phyloP scores from a whole-genome alignment of 352 stramenopile genomes.

The Globisporangium cystogenes region DNA sequence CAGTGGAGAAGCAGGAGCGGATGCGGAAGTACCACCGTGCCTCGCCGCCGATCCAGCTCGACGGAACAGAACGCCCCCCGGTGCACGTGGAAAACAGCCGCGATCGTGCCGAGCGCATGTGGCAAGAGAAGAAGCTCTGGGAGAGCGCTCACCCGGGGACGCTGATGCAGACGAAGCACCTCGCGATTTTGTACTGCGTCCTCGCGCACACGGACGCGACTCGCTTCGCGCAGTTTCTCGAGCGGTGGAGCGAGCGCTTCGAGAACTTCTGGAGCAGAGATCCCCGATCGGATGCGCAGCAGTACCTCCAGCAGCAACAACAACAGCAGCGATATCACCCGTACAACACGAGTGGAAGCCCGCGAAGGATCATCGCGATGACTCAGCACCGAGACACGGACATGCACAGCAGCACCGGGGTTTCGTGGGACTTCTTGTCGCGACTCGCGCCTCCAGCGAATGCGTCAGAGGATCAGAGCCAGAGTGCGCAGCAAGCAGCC shows the following conservation, averaged over 20 bases:
- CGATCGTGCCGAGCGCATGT: slow-evolving; percentile 15
- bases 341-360: neutral
- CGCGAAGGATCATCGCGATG: neutral
- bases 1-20: slow-evolving; percentile 2
- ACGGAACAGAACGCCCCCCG: neutral
- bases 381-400: neutral
- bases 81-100: slow-evolving; percentile 1
- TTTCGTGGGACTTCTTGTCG: slow-evolving; percentile 24
- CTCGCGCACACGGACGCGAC: slow-evolving; percentile 24
- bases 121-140: slow-evolving; percentile 37
- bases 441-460: neutral
- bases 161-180: slow-evolving; percentile 42
- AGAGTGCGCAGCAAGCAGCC: slow-evolving; percentile 1
- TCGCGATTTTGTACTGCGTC: slow-evolving; percentile 43
- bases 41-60: slow-evolving; percentile 2
- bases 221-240: slow-evolving; percentile 20
- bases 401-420: neutral
- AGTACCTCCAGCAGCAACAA: neutral
- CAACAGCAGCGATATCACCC: slow-evolving; percentile 7
- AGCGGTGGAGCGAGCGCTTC: slow-evolving; percentile 23
- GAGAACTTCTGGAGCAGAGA: slow-evolving; percentile 10
- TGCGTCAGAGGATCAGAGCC: neutral
- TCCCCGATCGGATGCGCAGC: neutral
- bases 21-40: slow-evolving; percentile 8
- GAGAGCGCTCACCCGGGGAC: slow-evolving; percentile 25